Evolutionary conservation across 2,329 filamentous ascomycete genomes (phyloP), one percentile per base, ranked within the genome.

Genomic region (Colletotrichum liaoningense): DNA sequence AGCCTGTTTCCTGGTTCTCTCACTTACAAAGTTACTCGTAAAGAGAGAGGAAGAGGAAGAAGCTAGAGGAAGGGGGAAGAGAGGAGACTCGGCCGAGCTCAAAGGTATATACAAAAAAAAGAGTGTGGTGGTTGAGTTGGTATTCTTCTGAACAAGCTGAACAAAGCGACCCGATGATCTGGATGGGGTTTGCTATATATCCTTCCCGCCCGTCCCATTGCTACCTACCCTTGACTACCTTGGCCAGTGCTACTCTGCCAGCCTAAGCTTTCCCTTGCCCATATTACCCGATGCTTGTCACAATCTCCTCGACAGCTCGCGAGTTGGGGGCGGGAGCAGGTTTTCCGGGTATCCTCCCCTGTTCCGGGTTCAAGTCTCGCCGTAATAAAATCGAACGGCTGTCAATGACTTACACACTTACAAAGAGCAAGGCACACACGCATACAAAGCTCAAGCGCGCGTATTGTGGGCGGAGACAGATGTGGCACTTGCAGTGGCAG

Each of bases 181-280:
- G 70, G 55, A 49, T 49, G 19, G 42, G 42, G 8, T 9, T 28
- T 49, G 12, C 19, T 64, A 66, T 71, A 65, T 73, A 69, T 28
- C 49, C 16, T 22, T 49, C 42, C 42, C 42, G 42, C 9, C 42
- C 42, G 42, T 22, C 42, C 42, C 42, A 49, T 49, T 49, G 42
- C 42, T 49, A 49, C 42, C 42, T 42, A 19, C 38, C 38, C 38
- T 49, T 19, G 42, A 49, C 19, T 49, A 22, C 6, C 6, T 6
- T 42, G 14, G 38, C 38, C 42, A 22, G 19, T 49, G 42, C 42
- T 49, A 49, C 38, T n/a, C 16, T 49, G 19, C 19, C 19, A 49
- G 16, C 19, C 19, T 16, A 56, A 33, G 33, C 35, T 33, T 46
- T 55, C 14, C 22, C 59, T 62, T 42, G 35, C 35, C 28, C 19